A percentile compares a stretch with the other conserved stretches of the same genome.
Evolutionary conservation across 805 yeast species (phyloP).

Genomic region (Pachysolen tannophilus): DNA sequence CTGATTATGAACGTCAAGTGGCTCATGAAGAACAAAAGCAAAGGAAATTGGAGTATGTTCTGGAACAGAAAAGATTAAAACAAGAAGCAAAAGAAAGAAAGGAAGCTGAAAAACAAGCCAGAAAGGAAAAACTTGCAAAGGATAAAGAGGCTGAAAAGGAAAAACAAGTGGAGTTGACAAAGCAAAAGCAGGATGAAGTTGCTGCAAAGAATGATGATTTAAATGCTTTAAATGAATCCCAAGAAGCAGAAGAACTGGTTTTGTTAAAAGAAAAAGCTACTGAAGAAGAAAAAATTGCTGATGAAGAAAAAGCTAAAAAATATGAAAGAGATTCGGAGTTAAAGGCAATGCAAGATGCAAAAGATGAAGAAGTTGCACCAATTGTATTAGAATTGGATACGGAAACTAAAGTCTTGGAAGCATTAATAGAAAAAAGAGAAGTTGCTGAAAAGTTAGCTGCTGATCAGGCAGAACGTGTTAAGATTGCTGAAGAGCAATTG

Average conservation of each 20-base stretch:
- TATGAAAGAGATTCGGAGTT: conserved; percentile 38
- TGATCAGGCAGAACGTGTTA: conserved; percentile 37
- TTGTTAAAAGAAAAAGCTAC: conserved; percentile 33
- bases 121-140: conserved; percentile 39
- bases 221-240: conserved; percentile 27
- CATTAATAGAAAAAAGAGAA: conserved; percentile 41
- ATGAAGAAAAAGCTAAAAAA: conserved; percentile 34
- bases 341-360: conserved; percentile 39
- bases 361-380: conserved; percentile 48
- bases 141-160: conserved; percentile 38
- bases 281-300: conserved; percentile 34
- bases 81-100: conserved; percentile 26
- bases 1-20: conserved; percentile 36
- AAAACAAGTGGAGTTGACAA: conserved; percentile 36
- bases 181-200: conserved; percentile 25
- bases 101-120: conserved; percentile 23
- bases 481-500: conserved; percentile 31
- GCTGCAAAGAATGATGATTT: conserved; percentile 39
- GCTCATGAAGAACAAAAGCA: conserved; percentile 32
- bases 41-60: conserved; percentile 21
- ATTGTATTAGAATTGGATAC: conserved; percentile 40
- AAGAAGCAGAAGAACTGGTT: conserved; percentile 31
- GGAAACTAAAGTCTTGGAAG: conserved; percentile 41
- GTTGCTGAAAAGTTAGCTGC: conserved; percentile 35
- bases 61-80: conserved; percentile 30